Evolutionary conservation across 495 filamentous ascomycete genomes (phyloP).

Genomic region (Aspergillus avenaceus): DNA sequence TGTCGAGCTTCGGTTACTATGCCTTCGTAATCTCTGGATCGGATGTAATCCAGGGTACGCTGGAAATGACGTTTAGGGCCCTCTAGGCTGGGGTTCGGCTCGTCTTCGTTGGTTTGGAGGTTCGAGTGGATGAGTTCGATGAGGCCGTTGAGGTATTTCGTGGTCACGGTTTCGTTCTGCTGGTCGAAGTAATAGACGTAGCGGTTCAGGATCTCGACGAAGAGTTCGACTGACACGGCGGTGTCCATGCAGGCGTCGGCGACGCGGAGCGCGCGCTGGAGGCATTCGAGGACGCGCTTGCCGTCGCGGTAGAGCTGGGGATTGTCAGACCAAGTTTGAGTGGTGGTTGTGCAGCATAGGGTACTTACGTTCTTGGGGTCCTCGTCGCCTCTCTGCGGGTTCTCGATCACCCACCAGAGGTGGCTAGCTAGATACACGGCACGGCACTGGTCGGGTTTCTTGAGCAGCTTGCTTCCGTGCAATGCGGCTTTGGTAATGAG

Average conservation of each 20-base stretch:
- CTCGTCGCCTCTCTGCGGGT: conserved; percentile 73
- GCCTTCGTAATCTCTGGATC: conserved; percentile 86
- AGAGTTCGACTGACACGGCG: conserved; percentile 94
- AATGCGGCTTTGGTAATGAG: conserved; percentile 95
- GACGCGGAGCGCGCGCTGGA: conserved; percentile 91
- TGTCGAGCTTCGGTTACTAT: conserved; percentile 73
- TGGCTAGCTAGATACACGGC: conserved; percentile 95
- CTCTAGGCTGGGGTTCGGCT: conserved; percentile 70
- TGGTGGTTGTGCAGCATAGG: not conserved
- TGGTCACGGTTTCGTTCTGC: conserved; percentile 96
- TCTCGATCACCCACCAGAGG: conserved; percentile 96
- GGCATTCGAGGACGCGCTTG: conserved; percentile 91
- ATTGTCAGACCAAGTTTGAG: conserved; percentile 1
- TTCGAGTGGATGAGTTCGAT: conserved; percentile 98
- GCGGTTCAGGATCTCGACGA: conserved; percentile 95
- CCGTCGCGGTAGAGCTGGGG: conserved; percentile 89
- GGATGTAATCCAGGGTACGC: conserved; percentile 89
- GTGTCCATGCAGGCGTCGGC: conserved; percentile 99
- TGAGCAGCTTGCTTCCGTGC: conserved; percentile 93
- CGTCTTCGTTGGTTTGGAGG: conserved; percentile 70
- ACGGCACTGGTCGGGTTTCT: conserved; percentile 96
- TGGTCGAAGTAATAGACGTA: conserved; percentile 99
- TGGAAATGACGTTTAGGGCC: conserved; percentile 87
- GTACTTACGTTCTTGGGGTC: conserved; percentile 75
- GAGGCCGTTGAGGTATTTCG: conserved; percentile 95